These are phyloP conservation scores for Olyra latifolia DNA, from an alignment of 176 grass and related monocot species.

Conservation along the genomic window DNA sequence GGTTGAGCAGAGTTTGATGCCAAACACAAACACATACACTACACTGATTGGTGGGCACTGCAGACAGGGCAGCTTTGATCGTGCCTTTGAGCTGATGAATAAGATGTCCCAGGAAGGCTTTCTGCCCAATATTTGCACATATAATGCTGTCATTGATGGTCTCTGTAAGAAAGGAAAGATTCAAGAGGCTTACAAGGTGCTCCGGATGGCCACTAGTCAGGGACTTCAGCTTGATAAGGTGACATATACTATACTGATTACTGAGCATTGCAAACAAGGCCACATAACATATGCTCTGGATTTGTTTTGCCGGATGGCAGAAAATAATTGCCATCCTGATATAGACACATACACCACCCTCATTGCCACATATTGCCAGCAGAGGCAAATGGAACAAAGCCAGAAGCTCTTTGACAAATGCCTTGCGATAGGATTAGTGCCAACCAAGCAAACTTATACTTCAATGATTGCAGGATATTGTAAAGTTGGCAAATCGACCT, in stretches of 20 bases:
- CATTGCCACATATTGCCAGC: constrained; percentile 71
- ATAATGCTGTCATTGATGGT: constrained; percentile 75
- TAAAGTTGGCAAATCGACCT: constrained; percentile 65
- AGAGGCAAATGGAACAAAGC: constrained; percentile 69
- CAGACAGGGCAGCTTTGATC: constrained; percentile 61
- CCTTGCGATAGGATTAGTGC: constrained; percentile 53
- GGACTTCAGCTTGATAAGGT: constrained; percentile 75
- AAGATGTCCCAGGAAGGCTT: constrained; percentile 66
- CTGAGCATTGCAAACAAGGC: constrained; percentile 74
- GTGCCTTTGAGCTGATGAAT: constrained; percentile 65
- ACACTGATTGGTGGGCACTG: constrained; percentile 65
- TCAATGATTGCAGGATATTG: constrained; percentile 92
- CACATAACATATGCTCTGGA: constrained; percentile 59
- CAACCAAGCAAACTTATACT: constrained; percentile 82
- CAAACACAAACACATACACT: constrained; percentile 87
- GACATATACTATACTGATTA: constrained; percentile 77
- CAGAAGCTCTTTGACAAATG: constrained; percentile 79
- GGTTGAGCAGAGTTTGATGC: constrained; percentile 62
- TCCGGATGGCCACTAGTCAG: constrained; percentile 47
- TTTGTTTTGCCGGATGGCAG: constrained; percentile 70
- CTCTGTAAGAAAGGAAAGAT: constrained; percentile 72
- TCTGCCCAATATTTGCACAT: constrained; percentile 73
- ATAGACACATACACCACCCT: constrained; percentile 82
- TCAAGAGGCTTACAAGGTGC: constrained; percentile 81
- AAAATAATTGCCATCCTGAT: constrained; percentile 68